A percentile compares a stretch with the other conserved stretches of the same genome.
Evolutionary conservation across 495 filamentous ascomycete genomes (phyloP).

Genomic region (Xanthoparmelia taractica): DNA sequence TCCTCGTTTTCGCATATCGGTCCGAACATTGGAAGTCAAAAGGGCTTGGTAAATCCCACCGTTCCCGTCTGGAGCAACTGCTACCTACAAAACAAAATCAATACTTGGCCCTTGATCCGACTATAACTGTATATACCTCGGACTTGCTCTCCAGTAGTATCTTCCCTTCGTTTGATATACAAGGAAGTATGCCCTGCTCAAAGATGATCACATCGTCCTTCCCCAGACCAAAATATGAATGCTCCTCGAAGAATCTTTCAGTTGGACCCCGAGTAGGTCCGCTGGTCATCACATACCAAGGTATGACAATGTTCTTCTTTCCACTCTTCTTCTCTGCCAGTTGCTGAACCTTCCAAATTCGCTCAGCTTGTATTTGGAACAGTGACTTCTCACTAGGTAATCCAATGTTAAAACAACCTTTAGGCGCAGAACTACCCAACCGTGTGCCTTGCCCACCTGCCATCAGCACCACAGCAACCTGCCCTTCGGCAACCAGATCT

Average conservation of each 20-base stretch:
- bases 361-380: constrained; percentile 94
- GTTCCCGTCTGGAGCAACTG: constrained; percentile 97
- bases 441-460: constrained; percentile 95
- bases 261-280: constrained; percentile 91
- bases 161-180: constrained; percentile 96
- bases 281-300: constrained; percentile 99
- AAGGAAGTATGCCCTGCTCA: constrained; percentile 94
- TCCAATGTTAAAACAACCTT: constrained; percentile 94
- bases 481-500: constrained; percentile 75
- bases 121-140: constrained; percentile 45
- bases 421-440: constrained; percentile 87
- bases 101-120: not conserved
- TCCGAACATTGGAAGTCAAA: constrained; percentile 69
- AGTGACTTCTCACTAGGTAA: constrained; percentile 86
- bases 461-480: constrained; percentile 93
- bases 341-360: constrained; percentile 79
- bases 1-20: constrained; percentile 80
- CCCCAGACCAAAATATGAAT: constrained; percentile 82
- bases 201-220: constrained; percentile 86
- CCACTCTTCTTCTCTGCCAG: constrained; percentile 66
- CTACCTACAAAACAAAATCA: constrained; percentile 45
- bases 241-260: constrained; percentile 82
- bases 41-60: constrained; percentile 95
- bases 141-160: constrained; percentile 87
- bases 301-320: constrained; percentile 62